Conservation (phyloP, 805 yeast species). For the Metschnikowia gruessii region DNA sequence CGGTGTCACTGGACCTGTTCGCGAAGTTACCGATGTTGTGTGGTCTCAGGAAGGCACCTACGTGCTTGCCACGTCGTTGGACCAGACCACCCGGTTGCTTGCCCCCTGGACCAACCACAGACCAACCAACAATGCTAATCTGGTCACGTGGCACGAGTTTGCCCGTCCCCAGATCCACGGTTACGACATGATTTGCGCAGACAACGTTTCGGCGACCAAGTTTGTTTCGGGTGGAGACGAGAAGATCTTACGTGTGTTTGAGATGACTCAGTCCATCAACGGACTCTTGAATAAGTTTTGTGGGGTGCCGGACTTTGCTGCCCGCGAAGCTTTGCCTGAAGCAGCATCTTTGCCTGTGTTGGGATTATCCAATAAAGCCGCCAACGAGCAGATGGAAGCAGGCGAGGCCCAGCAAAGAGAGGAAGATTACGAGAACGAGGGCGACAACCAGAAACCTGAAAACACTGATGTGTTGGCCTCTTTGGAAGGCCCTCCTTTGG, state of each 20-base stretch:
- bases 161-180: slow-evolving; percentile 99
- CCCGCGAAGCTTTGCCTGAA: slow-evolving; percentile 52
- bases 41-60: slow-evolving; percentile 73
- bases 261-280: slow-evolving; percentile 79
- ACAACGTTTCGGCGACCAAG: slow-evolving; percentile 53
- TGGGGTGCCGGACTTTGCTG: slow-evolving; percentile 32
- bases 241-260: slow-evolving; percentile 84
- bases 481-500: slow-evolving; percentile 54
- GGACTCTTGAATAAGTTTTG: slow-evolving; percentile 54
- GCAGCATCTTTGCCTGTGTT: slow-evolving; percentile 89
- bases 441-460: slow-evolving; percentile 37
- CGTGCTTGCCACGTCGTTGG: slow-evolving; percentile 75
- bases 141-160: slow-evolving; percentile 76
- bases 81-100: slow-evolving; percentile 87
- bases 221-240: slow-evolving; percentile 97
- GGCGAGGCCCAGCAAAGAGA: slow-evolving; percentile 37
- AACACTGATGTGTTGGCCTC: slow-evolving; percentile 52
- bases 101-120: slow-evolving; percentile 54
- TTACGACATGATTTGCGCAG: slow-evolving; percentile 86
- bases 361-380: slow-evolving; percentile 90
- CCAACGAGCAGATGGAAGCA: slow-evolving; percentile 44
- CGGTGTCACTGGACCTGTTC: slow-evolving; percentile 75
- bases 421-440: slow-evolving; percentile 36
- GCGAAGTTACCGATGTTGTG: slow-evolving; percentile 69
- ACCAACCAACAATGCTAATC: not conserved